Evolutionary conservation across 805 yeast species (phyloP), one percentile per base, ranked within the genome.

Genomic region (Yamadazyma akitaensis): DNA sequence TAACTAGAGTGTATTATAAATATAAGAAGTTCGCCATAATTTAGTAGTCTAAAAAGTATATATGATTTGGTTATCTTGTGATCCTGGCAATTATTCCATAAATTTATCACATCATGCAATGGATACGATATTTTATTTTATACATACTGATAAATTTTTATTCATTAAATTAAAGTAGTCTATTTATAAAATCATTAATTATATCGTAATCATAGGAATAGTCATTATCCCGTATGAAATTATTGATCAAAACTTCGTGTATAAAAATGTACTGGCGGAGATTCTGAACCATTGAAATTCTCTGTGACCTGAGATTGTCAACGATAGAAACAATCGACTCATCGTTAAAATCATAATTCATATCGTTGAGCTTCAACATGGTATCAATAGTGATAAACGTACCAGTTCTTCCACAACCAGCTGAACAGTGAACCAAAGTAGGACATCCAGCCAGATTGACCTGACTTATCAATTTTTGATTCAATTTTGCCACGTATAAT

Each of bases 321-420:
- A 79, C 80, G 16, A 75, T 62, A 6, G 62, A 64, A 48, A 68
- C 76, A 4, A 79, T 66, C n/a, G 79, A 72, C 51, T 78, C 79
- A 18, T 57, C 33, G 40, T 40, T 50, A 41, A 60, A 14, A 28
- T 24, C 44, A 19, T 4, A 32, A 24, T 36, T 40, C 45, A 13
- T 31, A 21, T 41, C 46, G 26, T 44, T 56, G 41, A 52, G 44
- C 44, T 53, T 47, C 55, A 51, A 7, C 57, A 71, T 51, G 12
- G 72, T 59, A 53, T 72, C 76, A 21, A 68, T 54, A 13, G 72
- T 60, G 38, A 68, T 64, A 37, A 69, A 66, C 1, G 96, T 87
- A 2, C 99, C 99, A 0, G 98, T 89, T 48, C 99, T 73, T 16
- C 99, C 99, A 60, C 96, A 90, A 0, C 99, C 99, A 1, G 98